Base-by-base conservation (phyloP, 352 stramenopile genomes). In the Discostella stelligera region DNA sequence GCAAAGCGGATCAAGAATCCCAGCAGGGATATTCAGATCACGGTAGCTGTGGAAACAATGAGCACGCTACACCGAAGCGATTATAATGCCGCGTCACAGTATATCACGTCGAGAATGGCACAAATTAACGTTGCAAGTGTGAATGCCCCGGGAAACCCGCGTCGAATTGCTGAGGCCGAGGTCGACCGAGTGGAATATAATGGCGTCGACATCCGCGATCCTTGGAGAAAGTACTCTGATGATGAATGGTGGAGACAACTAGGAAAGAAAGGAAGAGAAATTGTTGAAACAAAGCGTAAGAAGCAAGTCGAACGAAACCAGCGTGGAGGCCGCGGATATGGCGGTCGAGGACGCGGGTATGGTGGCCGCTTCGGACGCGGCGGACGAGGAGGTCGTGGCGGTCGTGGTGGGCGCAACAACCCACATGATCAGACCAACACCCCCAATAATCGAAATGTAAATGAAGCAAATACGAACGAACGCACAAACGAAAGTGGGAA, bases 351-450 rank as follows among this genome's bases (percentile, higher is more conserved):
- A 32, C 27, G 27, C 27, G 27, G 27, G 7, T n/a, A n/a, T n/a
- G 44, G 44, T 52, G 44, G 44, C 44, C 44, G 44, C 44, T 52
- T 52, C 44, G 44, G 44, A 52, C 44, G 44, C 44, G 44, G 44
- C n/a, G 44, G 44, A 52, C 13, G 44, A 52, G 44, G 44, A 2
- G 44, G 44, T 8, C 44, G 44, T 2, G 44, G 44, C 44, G 44
- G 44, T 20, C 44, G n/a, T 52, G n/a, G n/a, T 52, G 44, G 44
- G 44, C 13, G 44, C n/a, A 20, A 7, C n/a, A 52, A 20, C 44
- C 7, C 44, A 32, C 27, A 32, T 6, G 27, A 32, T 5, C 2
- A 2, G 27, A 32, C 27, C 27, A 32, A 32, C 27, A 32, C 27
- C 27, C 5, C 27, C 27, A 32, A 32, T 32, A 32, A 32, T 32